Conservation (phyloP, 768 basidiomycete genomes). For the Neoboletus brunneissimus region DNA sequence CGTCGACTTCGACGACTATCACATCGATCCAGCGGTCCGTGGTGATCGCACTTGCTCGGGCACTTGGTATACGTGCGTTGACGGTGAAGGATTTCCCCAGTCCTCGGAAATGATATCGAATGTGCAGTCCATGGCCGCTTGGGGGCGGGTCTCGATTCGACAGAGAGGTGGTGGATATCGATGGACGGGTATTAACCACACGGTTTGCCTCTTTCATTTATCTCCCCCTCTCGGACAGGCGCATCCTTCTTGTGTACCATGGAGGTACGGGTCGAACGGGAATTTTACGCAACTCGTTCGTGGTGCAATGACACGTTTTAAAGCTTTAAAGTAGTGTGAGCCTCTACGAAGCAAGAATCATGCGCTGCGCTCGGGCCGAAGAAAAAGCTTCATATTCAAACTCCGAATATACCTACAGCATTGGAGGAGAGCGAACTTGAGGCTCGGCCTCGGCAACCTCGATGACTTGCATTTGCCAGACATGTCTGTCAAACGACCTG, state of each 20-base stretch:
- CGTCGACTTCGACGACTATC: conserved; percentile 13
- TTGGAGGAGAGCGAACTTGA: too few species aligned
- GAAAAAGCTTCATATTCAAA: too few species aligned
- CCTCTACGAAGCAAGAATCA: background rate
- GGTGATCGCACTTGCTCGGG: conserved; percentile 9
- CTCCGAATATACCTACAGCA: too few species aligned
- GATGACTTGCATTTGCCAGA: too few species aligned
- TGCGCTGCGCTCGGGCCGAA: too few species aligned
- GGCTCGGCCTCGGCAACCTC: too few species aligned
- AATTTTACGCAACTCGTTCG: background rate
- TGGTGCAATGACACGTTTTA: background rate
- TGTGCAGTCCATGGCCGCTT: background rate
- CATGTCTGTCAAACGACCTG: too few species aligned
- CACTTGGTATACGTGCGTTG: background rate
- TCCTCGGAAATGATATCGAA: conserved; percentile 15
- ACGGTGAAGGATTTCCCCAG: background rate
- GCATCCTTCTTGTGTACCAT: background rate
- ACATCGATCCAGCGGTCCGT: conserved; percentile 3
- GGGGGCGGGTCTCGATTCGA: background rate
- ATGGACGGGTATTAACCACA: background rate
- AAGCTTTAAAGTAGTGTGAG: background rate
- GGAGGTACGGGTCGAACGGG: background rate
- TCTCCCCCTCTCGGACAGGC: background rate
- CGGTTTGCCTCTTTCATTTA: background rate
- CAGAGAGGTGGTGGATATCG: background rate